Evolutionary conservation across 345 rosid species (phyloP), one percentile per base, ranked within the genome.

Genomic region (Rhizophora apiculata): DNA sequence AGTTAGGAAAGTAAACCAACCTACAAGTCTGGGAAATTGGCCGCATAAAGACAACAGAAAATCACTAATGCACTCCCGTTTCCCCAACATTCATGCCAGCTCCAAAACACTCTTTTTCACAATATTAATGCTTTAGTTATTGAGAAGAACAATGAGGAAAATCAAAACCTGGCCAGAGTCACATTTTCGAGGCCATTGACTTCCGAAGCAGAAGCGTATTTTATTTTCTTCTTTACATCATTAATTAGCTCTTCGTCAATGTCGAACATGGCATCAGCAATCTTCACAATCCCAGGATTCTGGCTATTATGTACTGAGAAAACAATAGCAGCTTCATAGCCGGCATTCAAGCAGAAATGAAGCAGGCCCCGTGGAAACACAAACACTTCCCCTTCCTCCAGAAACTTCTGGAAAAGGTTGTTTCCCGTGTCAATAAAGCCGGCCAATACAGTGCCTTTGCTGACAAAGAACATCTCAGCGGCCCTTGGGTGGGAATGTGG

Each of bases 401-500:
- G 68, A 15, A 53, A 36, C 24, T 65, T 73, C 76, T 85, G 87
- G 70, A 93, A 93, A 27, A 85, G 60, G 43, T 70, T 64, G 71
- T 69, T 76, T 9, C 75, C 52, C 36, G 94, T 88, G 78, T 89
- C 97, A 0, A 86, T 21, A 68, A 91, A 93, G 31, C 98, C 98
- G 4, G 86, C 92, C 27, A 83, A 46, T 57, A 91, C 87, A 4
- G 69, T 60, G 15, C 98, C 95, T 65, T 75, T 68, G 58, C 65
- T 69, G 36, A 93, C 87, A 29, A 77, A 89, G 62, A 91, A 39
- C 55, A 89, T 59, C 82, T 93, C 96, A 0, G 96, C 67, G 53
- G 96, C 84, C 75, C 97, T 85, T 2, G 98, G 98, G 72, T 93
- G 98, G 36, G 84, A 73, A 59, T 91, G 96, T 20, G 87, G 86